These are phyloP conservation scores for Geum urbanum DNA, from an alignment of 306 rosid species.

Conservation along the genomic window DNA sequence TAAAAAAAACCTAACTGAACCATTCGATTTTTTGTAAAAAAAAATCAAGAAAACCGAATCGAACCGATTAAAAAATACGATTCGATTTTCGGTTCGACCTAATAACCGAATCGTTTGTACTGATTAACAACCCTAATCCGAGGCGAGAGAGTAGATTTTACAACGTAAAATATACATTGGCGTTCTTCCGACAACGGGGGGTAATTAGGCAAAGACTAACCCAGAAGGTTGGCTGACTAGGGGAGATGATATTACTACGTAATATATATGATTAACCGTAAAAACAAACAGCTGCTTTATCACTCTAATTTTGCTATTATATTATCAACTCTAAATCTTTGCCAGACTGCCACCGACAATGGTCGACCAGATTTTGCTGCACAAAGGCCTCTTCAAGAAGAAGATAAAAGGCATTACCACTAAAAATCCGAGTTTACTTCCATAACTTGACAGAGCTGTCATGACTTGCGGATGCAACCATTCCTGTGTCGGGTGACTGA, in stretches of 20 bases:
- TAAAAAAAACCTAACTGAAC: too few species aligned
- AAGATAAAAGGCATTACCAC: constrained; percentile 10
- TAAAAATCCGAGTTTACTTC: constrained; percentile 41
- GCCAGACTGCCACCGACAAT: not conserved
- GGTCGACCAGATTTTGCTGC: constrained; percentile 18
- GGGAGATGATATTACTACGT: not conserved
- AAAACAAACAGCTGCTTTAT: not conserved
- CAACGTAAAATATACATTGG: not conserved
- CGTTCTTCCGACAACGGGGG: not conserved
- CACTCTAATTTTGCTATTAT: not conserved
- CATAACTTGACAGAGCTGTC: constrained; percentile 85
- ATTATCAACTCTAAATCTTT: not conserved
- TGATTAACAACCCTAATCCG: too few species aligned
- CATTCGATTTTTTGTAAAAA: too few species aligned
- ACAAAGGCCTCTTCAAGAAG: constrained; percentile 19
- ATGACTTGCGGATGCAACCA: constrained; percentile 90
- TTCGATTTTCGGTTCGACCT: too few species aligned
- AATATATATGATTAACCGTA: too few species aligned
- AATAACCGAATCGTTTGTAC: too few species aligned
- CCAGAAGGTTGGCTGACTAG: not conserved
- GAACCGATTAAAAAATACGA: too few species aligned
- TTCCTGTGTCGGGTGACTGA: constrained; percentile 65
- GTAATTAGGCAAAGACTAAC: not conserved
- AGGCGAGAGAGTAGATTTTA: not conserved
- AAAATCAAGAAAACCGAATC: too few species aligned